Evolutionary conservation across 2,329 filamentous ascomycete genomes (phyloP), one percentile per base, ranked within the genome.

Genomic region (Raffaelea arxii): DNA sequence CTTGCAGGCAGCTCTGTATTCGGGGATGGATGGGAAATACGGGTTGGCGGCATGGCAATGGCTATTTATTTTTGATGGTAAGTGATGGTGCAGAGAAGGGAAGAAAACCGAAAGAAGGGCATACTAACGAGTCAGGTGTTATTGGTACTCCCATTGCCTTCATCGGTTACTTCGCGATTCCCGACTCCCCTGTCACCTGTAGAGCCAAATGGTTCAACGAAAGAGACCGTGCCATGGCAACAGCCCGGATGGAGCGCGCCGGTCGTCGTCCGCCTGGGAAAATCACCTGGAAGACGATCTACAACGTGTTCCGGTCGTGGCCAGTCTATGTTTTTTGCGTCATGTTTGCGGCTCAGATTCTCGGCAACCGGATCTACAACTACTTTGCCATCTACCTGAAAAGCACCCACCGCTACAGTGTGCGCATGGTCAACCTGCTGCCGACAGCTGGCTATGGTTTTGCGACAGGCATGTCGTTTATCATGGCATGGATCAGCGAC

Each of bases 201-300:
- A 43, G 12, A 4, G 47, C 47, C 11, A 45, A 65, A 47, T 72
- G 65, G 41, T 56, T 71, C 21, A 67, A 57, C 58, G 64, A 65
- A 1, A 61, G 80, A 52, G 84, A 90, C 61, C 72, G 74, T 22
- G 69, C 77, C 47, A 73, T 82, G 35, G 80, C n/a, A n/a, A n/a
- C n/a, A n/a, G n/a, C n/a, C n/a, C 75, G 84, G 51, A 90, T 91
- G 58, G 74, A 84, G 53, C 74, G 79, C 45, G 67, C 69, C 38
- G 67, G 66, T 18, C 61, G 65, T 42, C 59, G 57, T 41, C 65
- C 65, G 3, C 50, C 55, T 2, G 62, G 63, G 2, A 64, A 64
- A 51, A 56, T 67, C 46, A 56, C 67, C 46, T 59, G 58, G 55
- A 53, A 55, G 25, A 60, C 69, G 19, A 50, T 68, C 45, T 55